phyloP scores from a whole-genome alignment of 2,329 filamentous ascomycete species.

The Coniella vitis region DNA sequence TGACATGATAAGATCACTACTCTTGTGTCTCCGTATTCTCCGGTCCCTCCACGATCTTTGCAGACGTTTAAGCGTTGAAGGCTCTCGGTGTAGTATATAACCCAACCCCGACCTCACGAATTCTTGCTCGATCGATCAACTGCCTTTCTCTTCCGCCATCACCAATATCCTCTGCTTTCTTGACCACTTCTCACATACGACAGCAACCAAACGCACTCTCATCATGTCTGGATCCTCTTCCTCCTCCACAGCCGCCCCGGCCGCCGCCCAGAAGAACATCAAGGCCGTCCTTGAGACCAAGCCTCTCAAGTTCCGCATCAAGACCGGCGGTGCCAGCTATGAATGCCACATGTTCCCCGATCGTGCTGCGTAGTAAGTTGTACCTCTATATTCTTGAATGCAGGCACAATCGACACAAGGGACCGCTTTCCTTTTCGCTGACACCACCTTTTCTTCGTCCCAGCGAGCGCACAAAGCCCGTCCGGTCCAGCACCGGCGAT shows the following conservation, averaged over 20 bases:
- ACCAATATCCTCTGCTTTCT: not conserved
- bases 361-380: slow-evolving; percentile 35
- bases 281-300: slow-evolving; percentile 29
- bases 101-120: no score
- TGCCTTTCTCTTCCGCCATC: not conserved
- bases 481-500: slow-evolving; percentile 12
- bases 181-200: no score
- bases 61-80: no score
- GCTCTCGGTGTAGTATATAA: no score
- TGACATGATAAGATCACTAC: no score
- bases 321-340: slow-evolving; percentile 31
- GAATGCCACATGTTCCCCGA: slow-evolving; percentile 35
- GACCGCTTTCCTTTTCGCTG: no score
- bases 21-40: no score
- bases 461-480: slow-evolving; percentile 17
- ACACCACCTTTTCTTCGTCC: no score
- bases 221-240: slow-evolving; percentile 14
- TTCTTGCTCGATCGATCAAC: no score
- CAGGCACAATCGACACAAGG: no score
- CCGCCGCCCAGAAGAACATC: slow-evolving; percentile 13
- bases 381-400: no score
- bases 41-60: no score
- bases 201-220: not conserved
- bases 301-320: slow-evolving; percentile 40
- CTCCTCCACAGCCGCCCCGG: not conserved